A percentile compares a stretch with the other conserved stretches of the same genome.
These are phyloP conservation scores for Litchi chinensis DNA, from an alignment of 345 rosid genomes.

Conservation along the genomic window DNA sequence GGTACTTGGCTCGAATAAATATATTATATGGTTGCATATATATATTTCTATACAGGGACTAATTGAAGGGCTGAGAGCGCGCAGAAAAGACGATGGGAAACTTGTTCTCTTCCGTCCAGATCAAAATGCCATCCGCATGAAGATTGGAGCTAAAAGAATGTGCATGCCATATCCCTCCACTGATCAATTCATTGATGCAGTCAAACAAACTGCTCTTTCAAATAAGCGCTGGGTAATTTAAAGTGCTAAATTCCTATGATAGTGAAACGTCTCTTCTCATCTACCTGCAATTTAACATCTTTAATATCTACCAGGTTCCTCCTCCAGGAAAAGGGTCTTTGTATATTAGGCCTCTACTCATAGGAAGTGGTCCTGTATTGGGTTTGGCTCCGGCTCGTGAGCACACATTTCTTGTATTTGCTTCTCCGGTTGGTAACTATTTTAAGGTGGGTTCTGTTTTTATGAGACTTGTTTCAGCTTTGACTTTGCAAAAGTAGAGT, in stretches of 20 bases:
- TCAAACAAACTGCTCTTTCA: slow-evolving; percentile 64
- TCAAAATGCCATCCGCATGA: slow-evolving; percentile 72
- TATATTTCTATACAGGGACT: slow-evolving; percentile 45
- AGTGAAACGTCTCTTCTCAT: neutral
- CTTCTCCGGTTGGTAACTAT: slow-evolving; percentile 76
- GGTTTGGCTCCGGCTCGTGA: slow-evolving; percentile 77
- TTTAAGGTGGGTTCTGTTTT: slow-evolving; percentile 53
- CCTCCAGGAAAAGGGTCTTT: slow-evolving; percentile 79
- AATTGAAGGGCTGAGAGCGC: slow-evolving; percentile 82
- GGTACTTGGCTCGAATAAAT: neutral
- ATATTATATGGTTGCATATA: neutral
- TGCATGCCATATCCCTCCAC: slow-evolving; percentile 80
- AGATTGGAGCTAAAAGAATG: slow-evolving; percentile 74
- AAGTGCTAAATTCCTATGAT: neutral
- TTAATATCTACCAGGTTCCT: slow-evolving; percentile 53
- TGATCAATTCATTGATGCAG: slow-evolving; percentile 70
- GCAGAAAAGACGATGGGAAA: slow-evolving; percentile 65
- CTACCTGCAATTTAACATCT: neutral
- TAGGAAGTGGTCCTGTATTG: slow-evolving; percentile 71
- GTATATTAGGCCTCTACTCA: slow-evolving; percentile 77
- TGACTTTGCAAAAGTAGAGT: neutral
- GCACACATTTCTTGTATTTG: slow-evolving; percentile 62
- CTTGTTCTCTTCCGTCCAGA: slow-evolving; percentile 71
- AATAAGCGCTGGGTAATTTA: slow-evolving; percentile 75
- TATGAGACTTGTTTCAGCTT: neutral